A percentile compares a stretch with the other conserved stretches of the same genome.
These are phyloP conservation scores for Ustulina deusta DNA, from an alignment of 2,329 filamentous ascomycete species.

Conservation along the genomic window DNA sequence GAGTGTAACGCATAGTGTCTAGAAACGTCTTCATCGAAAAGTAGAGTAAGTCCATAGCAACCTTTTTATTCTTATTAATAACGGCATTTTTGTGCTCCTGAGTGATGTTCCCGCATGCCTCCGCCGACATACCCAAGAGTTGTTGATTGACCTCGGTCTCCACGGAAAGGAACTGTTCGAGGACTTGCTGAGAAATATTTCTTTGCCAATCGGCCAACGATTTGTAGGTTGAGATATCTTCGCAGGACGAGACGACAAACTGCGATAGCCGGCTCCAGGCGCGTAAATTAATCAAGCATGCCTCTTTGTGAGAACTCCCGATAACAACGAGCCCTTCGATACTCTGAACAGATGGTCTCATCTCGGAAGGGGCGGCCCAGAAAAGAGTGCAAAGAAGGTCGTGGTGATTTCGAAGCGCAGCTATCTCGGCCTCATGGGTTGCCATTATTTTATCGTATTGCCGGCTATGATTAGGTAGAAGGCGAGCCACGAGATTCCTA, in stretches of 20 bases:
- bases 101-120: constrained; percentile 53
- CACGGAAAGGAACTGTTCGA: constrained; percentile 69
- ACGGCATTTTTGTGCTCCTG: constrained; percentile 62
- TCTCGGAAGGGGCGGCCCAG: constrained; percentile 69
- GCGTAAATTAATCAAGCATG: constrained; percentile 72
- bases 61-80: constrained; percentile 64
- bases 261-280: constrained; percentile 72
- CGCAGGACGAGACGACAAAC: constrained; percentile 65
- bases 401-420: constrained; percentile 75
- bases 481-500: constrained; percentile 70
- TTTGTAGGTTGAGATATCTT: constrained; percentile 56
- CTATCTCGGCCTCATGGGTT: constrained; percentile 70
- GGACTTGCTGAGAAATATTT: constrained; percentile 66
- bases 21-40: constrained; percentile 62
- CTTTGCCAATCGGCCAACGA: constrained; percentile 69
- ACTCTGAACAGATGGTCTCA: constrained; percentile 65
- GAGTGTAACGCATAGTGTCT: constrained; percentile 62
- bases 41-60: constrained; percentile 65
- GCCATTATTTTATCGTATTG: constrained; percentile 73
- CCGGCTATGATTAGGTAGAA: constrained; percentile 74
- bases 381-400: constrained; percentile 75
- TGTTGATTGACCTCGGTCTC: constrained; percentile 69
- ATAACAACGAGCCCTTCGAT: constrained; percentile 71
- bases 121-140: constrained; percentile 61
- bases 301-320: constrained; percentile 73